These are phyloP conservation scores for Salvia hispanica DNA, from an alignment of 257 asterid species.

Conservation along the genomic window DNA sequence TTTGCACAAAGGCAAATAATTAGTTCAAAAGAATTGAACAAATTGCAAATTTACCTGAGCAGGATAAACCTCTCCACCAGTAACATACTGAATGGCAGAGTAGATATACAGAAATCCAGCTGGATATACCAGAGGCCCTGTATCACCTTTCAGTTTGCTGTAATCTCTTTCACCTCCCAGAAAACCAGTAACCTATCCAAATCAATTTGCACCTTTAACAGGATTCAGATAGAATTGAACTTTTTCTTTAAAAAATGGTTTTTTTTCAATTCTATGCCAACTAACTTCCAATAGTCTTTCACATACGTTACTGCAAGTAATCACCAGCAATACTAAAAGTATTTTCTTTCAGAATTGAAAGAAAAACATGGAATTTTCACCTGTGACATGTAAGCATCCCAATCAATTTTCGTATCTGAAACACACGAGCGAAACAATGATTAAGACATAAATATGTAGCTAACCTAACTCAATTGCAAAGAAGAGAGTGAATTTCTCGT, in stretches of 20 bases:
- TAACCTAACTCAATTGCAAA: background rate
- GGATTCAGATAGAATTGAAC: background rate
- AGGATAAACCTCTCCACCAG: constrained; percentile 77
- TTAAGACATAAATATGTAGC: background rate
- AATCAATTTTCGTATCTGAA: constrained; percentile 95
- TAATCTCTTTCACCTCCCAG: constrained; percentile 90
- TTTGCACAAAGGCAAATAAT: background rate
- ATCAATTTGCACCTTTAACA: background rate
- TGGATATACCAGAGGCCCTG: constrained; percentile 96
- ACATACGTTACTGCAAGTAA: background rate
- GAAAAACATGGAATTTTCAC: constrained; percentile 32
- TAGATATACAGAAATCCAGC: constrained; percentile 94
- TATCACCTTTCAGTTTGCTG: constrained; percentile 87
- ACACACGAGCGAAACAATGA: constrained; percentile 26
- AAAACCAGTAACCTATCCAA: constrained; percentile 70
- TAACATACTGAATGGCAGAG: constrained; percentile 73
- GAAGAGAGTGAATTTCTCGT: constrained; percentile 13
- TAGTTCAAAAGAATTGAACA: background rate
- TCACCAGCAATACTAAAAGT: background rate
- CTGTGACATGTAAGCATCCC: constrained; percentile 99
- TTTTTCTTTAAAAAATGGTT: too few species aligned
- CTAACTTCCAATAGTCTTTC: constrained; percentile 1
- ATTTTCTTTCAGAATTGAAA: too few species aligned
- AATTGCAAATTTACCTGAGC: constrained; percentile 66
- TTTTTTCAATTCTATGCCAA: background rate